Percentiles rank a stretch among this genome's conserved stretches.
phyloP scores from a whole-genome alignment of 306 rosid genomes.

The Prunus mongolica region DNA sequence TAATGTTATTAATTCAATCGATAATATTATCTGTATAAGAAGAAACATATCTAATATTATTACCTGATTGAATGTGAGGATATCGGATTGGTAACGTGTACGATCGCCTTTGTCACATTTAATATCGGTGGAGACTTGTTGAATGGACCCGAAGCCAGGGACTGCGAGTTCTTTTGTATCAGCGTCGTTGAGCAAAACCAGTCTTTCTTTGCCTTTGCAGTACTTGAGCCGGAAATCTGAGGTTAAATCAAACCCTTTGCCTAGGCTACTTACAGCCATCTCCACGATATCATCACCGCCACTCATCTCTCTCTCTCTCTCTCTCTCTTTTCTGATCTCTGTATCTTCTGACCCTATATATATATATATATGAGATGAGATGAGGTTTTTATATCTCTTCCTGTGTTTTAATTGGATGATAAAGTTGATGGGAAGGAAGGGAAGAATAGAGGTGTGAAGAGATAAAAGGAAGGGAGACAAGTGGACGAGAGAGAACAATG shows the following conservation, averaged over 20 bases:
- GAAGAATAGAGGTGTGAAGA: neutral
- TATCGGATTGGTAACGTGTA: conserved; percentile 63
- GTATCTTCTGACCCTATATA: neutral
- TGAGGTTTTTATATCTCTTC: neutral
- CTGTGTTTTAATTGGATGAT: neutral
- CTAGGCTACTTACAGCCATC: conserved; percentile 57
- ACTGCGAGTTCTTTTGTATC: conserved; percentile 36
- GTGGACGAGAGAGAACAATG: neutral
- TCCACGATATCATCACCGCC: conserved; percentile 32
- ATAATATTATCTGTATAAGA: neutral
- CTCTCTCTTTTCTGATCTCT: neutral
- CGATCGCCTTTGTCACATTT: conserved; percentile 90
- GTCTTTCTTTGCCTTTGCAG: conserved; percentile 64
- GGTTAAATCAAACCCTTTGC: conserved; percentile 87
- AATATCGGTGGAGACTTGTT: conserved; percentile 57
- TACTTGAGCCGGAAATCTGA: conserved; percentile 79
- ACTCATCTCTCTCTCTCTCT: conserved; percentile 18
- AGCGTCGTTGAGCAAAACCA: conserved; percentile 50
- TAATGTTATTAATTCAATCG: neutral
- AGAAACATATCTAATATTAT: neutral
- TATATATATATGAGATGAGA: no score
- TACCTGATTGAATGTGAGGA: conserved; percentile 65
- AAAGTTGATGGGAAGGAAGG: neutral
- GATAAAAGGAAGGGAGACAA: neutral
- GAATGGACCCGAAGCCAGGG: conserved; percentile 51